Base-by-base conservation (phyloP, 2,329 filamentous ascomycete genomes). In the Trichophyton mentagrophytes region DNA sequence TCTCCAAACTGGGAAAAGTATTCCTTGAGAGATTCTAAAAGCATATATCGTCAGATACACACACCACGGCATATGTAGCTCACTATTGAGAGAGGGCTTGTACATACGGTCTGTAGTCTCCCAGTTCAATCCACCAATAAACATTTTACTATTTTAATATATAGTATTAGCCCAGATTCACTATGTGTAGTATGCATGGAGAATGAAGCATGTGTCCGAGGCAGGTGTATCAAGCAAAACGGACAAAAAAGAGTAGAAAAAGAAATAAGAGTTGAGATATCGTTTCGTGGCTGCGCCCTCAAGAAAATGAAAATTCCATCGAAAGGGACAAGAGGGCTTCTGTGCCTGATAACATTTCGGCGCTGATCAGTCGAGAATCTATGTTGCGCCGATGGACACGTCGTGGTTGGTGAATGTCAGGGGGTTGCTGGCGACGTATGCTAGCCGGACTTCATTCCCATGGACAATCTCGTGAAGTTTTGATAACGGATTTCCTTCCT, bases 1-100 rank as follows among this genome's bases (percentile, higher is more conserved):
- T 99, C 93, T 63, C 93, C 93, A 72, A 96, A 99, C 69, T 97
- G 90, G 11, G 92, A 91, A 73, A 99, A 99, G 73, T 99, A 99
- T 66, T 96, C 89, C 67, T 90, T 89, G 30, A 99, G 82, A 6
- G 93, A 97, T 79, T 99, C 93, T 99, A 66, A 22, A 55, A 22
- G 25, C 30, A 30, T 9, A 11, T 57, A 57, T 13, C 9, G 59
- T 67, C 67, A 75, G 71, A 66, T 38, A 60, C 22, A 3, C 36
- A 15, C 58, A 5, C 51, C 55, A 49, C 9, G 42, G 13, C 46
- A 27, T 47, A 38, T 38, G n/a, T 30, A 49, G 11, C 8, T 40
- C 55, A 33, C 56, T 47, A 47, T 30, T 33, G 58, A 62, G 63
- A 60, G 30, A 56, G 57, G 38, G 11, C 38, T 56, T 61, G 62